Evolutionary conservation across 345 rosid species (phyloP).

Genomic region (Physaria fendleri): DNA sequence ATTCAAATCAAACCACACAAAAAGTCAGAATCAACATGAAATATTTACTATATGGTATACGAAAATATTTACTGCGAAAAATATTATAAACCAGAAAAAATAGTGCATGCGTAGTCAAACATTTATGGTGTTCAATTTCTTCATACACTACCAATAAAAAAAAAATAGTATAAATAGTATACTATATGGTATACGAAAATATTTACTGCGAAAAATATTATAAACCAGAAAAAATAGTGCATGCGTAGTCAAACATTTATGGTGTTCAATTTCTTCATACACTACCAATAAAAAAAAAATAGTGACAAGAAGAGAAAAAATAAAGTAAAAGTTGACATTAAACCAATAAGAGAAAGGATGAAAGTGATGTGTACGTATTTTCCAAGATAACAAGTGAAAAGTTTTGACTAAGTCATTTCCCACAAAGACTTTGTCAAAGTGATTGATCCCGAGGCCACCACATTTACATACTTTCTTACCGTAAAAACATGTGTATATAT

Average conservation of each 20-base stretch:
- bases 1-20: not conserved
- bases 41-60: not conserved
- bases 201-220: not conserved
- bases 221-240: conserved; percentile 5
- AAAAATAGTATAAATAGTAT: conserved; percentile 6
- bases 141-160: conserved; percentile 21
- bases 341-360: conserved; percentile 24
- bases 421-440: conserved; percentile 25
- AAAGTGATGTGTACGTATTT: conserved; percentile 23
- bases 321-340: conserved; percentile 28
- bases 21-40: not conserved
- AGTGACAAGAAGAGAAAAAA: not conserved
- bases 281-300: conserved; percentile 25
- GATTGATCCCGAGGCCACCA: conserved; percentile 32
- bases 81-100: not conserved
- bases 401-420: conserved; percentile 30
- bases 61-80: not conserved
- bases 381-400: conserved; percentile 19
- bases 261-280: conserved; percentile 14
- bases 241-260: conserved; percentile 21
- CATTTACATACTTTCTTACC: conserved; percentile 2
- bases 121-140: conserved; percentile 19
- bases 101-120: conserved; percentile 22
- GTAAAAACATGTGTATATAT: not conserved
- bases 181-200: not conserved